Evolutionary conservation across 192 early-diverging fungal species (phyloP).

Genomic region (Rhizophlyctis rosea): DNA sequence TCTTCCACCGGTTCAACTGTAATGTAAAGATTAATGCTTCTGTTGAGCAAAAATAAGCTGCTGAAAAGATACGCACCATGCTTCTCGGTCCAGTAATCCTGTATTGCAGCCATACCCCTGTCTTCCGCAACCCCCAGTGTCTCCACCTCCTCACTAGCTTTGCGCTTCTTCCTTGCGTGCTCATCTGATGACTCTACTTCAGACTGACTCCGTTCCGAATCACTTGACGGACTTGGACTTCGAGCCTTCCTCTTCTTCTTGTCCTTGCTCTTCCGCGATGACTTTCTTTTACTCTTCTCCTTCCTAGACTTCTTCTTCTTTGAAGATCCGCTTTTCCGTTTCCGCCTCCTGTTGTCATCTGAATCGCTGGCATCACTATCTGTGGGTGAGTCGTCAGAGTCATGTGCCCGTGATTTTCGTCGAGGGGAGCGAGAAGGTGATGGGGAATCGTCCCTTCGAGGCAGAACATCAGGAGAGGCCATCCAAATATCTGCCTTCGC

Average conservation of each 20-base stretch:
- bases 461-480: constrained; percentile 39
- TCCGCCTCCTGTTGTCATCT: too few species aligned
- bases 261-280: constrained; percentile 5
- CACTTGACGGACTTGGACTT: constrained; percentile 4
- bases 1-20: constrained; percentile 61
- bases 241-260: constrained; percentile 9
- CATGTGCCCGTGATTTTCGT: constrained; percentile 22
- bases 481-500: constrained; percentile 41
- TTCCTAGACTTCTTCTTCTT: constrained; percentile 6
- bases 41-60: not conserved
- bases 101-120: not conserved
- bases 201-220: constrained; percentile 1
- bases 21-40: not conserved
- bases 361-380: constrained; percentile 8
- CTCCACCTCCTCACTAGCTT: not conserved
- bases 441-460: too few species aligned
- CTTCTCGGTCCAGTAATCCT: constrained; percentile 44
- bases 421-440: constrained; percentile 11
- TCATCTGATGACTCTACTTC: constrained; percentile 3
- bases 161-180: not conserved
- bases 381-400: not conserved
- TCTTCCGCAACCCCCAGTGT: not conserved
- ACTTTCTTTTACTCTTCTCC: constrained; percentile 3
- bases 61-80: not conserved
- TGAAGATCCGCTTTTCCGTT: constrained; percentile 6